Conservation (phyloP, 192 early-diverging fungal genomes). For the Bifiguratus adelaidae region DNA sequence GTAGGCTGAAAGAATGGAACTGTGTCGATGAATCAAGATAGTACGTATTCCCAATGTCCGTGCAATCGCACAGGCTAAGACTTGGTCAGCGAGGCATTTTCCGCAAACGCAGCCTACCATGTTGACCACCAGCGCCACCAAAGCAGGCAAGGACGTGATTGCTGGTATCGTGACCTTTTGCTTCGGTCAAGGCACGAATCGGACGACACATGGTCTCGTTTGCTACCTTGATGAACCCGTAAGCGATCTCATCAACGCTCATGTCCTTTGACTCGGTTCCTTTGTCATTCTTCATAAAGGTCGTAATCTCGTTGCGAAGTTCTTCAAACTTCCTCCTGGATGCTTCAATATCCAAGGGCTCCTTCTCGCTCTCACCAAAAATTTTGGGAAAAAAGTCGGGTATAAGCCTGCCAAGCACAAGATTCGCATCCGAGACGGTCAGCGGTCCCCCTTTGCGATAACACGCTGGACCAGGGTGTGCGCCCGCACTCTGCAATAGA, state of each 20-base stretch:
- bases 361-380: constrained; percentile 78
- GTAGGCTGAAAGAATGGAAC: constrained; percentile 90
- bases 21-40: constrained; percentile 82
- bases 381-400: constrained; percentile 88
- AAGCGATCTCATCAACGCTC: constrained; percentile 79
- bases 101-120: too few relatives aligned
- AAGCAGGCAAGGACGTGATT: constrained; percentile 84
- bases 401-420: constrained; percentile 77
- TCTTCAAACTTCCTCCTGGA: constrained; percentile 50
- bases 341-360: constrained; percentile 63
- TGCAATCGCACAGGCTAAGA: constrained; percentile 80
- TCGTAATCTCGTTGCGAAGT: constrained; percentile 58
- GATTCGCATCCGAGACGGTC: constrained; percentile 91
- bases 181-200: constrained; percentile 86
- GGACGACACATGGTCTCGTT: constrained; percentile 96
- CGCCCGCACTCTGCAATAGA: constrained; percentile 63
- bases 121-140: constrained; percentile 94
- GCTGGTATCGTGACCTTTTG: constrained; percentile 78
- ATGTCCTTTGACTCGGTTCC: constrained; percentile 35
- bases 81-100: too few relatives aligned
- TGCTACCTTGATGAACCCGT: constrained; percentile 91
- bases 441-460: constrained; percentile 90
- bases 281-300: constrained; percentile 23
- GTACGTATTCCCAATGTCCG: constrained; percentile 70
- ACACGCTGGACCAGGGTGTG: constrained; percentile 93